These are phyloP conservation scores for Termitomyces sp. DNA, from an alignment of 768 basidiomycete genomes.

Conservation along the genomic window DNA sequence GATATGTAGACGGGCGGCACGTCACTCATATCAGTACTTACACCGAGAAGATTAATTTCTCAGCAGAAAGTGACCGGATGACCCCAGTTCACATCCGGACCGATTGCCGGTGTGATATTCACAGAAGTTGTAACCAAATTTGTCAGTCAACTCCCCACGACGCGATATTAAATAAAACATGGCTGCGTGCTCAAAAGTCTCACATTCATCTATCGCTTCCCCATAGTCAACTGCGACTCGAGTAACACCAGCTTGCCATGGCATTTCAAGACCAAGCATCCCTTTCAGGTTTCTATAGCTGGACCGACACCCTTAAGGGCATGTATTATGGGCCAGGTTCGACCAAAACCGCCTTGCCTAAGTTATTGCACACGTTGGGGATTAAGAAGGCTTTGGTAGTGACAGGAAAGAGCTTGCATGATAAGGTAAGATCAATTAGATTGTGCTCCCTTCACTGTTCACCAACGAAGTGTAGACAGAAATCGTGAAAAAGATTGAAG, in stretches of 20 bases:
- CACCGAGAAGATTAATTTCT: neutral
- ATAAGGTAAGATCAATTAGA: conserved; percentile 46
- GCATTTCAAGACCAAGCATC: conserved; percentile 18
- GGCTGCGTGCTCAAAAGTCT: neutral
- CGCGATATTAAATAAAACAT: neutral
- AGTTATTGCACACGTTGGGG: conserved; percentile 51
- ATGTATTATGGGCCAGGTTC: conserved; percentile 76
- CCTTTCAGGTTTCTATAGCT: conserved; percentile 58
- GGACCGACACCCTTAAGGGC: conserved; percentile 64
- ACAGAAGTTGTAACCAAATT: neutral
- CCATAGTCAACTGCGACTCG: neutral
- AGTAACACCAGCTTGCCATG: conserved; percentile 8
- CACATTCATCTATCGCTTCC: neutral
- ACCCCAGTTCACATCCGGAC: neutral
- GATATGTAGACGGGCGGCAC: neutral
- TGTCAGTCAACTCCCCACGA: neutral
- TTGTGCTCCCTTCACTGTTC: neutral
- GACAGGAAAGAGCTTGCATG: conserved; percentile 66
- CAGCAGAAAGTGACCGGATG: neutral
- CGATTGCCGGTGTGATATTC: neutral
- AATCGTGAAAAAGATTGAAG: conserved; percentile 54
- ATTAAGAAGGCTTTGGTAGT: conserved; percentile 67
- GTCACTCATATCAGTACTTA: no score
- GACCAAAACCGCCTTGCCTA: conserved; percentile 59
- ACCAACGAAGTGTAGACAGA: conserved; percentile 45